Base-by-base conservation (phyloP, 352 stramenopile genomes). In the Pythium rhizo-oryzae region DNA sequence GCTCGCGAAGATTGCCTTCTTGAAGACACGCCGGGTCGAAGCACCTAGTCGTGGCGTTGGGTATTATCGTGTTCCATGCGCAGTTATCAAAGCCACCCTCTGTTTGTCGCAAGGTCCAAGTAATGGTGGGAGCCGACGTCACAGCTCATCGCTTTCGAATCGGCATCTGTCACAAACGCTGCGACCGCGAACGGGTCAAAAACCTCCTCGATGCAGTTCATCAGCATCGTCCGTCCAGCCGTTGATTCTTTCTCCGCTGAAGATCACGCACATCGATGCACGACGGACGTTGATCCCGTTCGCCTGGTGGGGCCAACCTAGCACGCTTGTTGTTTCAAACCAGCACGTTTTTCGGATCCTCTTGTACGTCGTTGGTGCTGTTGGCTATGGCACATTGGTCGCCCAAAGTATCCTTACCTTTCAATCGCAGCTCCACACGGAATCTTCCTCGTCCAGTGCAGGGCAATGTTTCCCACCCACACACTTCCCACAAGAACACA, bases 271-370 rank as follows among this genome's bases (percentile, higher is more conserved):
- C 18, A 46, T 67, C 19, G 51, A 67, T 39, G 61, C 39, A 8
- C 61, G 25, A 5, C 61, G 39, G 37, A 67, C 61, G 9, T 1
- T 67, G 5, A 16, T 67, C 19, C 50, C 61, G 11, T 67, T 24
- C 24, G 7, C n/a, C 16, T 54, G 44, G n/a, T 67, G 61, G 61
- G 13, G 8, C 15, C 25, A 21, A 19, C 25, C 51, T 8, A 13
- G 24, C 28, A 15, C 19, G 21, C 43, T 30, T n/a, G 12, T 59
- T 33, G n/a, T 59, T 0, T 37, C 33, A 6, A 6, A 30, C n/a
- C 39, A 49, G 30, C n/a, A 1, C 4, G 7, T 11, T 11, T 12
- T 66, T 25, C 49, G 59, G 4, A 16, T 35, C 47, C 1, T 57
- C 0, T 5, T 66, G 12, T 46, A 52, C 35, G 13, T 49, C 11